A percentile compares a stretch with the other conserved stretches of the same genome.
Evolutionary conservation across 2,329 filamentous ascomycete genomes (phyloP).

Genomic region (Dactylellina sp.): DNA sequence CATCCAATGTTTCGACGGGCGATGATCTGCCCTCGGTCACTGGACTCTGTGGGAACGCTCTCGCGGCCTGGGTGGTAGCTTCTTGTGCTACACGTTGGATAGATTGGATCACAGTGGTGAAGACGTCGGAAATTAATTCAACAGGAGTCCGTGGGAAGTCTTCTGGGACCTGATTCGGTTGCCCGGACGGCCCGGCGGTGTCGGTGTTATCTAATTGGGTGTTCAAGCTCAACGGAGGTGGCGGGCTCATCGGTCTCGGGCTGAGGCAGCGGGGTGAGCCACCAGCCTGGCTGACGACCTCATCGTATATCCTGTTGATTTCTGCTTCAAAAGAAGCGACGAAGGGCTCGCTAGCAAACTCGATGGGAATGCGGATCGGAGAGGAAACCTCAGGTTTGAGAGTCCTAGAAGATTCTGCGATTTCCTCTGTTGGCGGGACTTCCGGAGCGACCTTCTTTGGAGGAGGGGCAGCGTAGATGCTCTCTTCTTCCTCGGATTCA

Average conservation of each 20-base stretch:
- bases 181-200: conserved; percentile 3
- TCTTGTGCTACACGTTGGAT: conserved; percentile 51
- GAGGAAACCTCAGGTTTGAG: neutral
- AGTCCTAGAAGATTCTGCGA: conserved; percentile 23
- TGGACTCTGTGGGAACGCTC: conserved; percentile 45
- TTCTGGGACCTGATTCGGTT: conserved; percentile 15
- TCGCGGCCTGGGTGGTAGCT: conserved; percentile 45
- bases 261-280: conserved; percentile 47
- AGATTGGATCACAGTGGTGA: conserved; percentile 44
- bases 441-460: conserved; percentile 12
- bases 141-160: conserved; percentile 43
- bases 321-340: conserved; percentile 55
- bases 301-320: conserved; percentile 53
- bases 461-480: conserved; percentile 40
- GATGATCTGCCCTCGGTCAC: conserved; percentile 25
- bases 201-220: neutral
- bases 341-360: conserved; percentile 41
- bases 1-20: conserved; percentile 44
- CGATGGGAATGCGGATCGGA: conserved; percentile 33
- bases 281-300: conserved; percentile 48
- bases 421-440: conserved; percentile 25
- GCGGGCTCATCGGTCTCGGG: conserved; percentile 31
- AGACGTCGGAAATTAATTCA: conserved; percentile 50
- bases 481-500: conserved; percentile 37
- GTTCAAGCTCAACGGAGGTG: conserved; percentile 23